Evolutionary conservation across 2,329 filamentous ascomycete genomes (phyloP), one percentile per base, ranked within the genome.

Genomic region (Claviceps pusilla): DNA sequence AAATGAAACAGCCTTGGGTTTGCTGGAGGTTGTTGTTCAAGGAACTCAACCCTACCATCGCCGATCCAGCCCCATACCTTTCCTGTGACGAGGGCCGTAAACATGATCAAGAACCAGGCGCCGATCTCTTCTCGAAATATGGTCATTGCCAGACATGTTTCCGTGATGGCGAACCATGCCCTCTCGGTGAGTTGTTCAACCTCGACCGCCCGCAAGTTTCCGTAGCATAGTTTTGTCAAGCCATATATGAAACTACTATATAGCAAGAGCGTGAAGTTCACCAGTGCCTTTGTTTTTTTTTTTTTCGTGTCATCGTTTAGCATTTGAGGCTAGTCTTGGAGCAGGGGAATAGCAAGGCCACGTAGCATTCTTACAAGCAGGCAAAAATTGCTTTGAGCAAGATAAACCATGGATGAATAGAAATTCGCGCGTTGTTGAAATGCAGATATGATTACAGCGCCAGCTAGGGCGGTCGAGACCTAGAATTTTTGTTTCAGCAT

Each of bases 51-150:
- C 53, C 94, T 80, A 29, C 91, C 91, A 67, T 96, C 91, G 52
- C 88, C 89, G 60, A 98, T 95, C 93, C 94, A 98, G 54, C 89
- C 88, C 90, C 94, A 98, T 50, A 98, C 86, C 71, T 97, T 97
- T 54, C 90, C 90, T 3, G 89, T 91, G 49, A 98, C 80, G 43
- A 98, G 77, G 31, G 85, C 83, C 16, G 94, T 87, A 68, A 98
- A 97, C 90, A 98, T 97, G 63, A 93, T 83, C 56, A 98, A 75
- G 65, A 97, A 95, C 83, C 89, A 94, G 46, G 86, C 87, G 48
- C 93, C 91, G 19, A 98, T 83, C 67, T 97, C 90, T 59, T 96
- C 93, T 48, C 93, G 79, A 69, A 98, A 97, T 59, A 95, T 95
- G 35, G 93, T 96, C 91, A 98, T 97, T 35, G 93, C 93, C 59